Evolutionary conservation across 2,329 filamentous ascomycete genomes (phyloP).

Genomic region (Didymella pinodella): DNA sequence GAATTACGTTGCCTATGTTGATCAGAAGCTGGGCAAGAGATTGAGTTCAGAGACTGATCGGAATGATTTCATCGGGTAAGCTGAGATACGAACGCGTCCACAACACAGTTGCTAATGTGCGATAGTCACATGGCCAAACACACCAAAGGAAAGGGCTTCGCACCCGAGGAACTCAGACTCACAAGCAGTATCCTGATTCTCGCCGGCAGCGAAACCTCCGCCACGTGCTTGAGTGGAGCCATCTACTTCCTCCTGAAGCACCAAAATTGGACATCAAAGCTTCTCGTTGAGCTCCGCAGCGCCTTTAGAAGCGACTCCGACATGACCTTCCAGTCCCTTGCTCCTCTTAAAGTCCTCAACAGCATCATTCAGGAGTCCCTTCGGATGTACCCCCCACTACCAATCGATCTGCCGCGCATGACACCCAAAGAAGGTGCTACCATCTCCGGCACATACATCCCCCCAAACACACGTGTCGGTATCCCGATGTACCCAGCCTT

Average conservation of each 20-base stretch:
- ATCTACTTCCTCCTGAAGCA: conserved; percentile 37
- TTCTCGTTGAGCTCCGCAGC: conserved; percentile 34
- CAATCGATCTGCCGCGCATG: conserved; percentile 43
- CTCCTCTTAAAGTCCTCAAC: conserved; percentile 47
- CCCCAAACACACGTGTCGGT: conserved; percentile 31
- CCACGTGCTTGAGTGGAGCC: conserved; percentile 32
- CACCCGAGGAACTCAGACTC: background rate
- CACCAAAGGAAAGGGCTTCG: background rate
- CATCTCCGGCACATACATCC: conserved; percentile 40
- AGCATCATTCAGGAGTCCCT: conserved; percentile 57
- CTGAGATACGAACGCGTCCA: background rate
- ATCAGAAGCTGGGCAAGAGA: background rate
- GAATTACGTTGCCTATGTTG: background rate
- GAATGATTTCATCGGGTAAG: conserved; percentile 1
- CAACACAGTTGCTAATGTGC: background rate
- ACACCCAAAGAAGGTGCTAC: conserved; percentile 24
- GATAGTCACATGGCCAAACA: background rate
- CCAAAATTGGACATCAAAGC: conserved; percentile 22
- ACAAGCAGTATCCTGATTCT: conserved; percentile 29
- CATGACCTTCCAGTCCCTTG: conserved; percentile 12
- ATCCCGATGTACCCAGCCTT: conserved; percentile 42
- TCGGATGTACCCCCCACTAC: conserved; percentile 55
- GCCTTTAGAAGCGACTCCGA: conserved; percentile 28
- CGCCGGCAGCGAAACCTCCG: conserved; percentile 41
- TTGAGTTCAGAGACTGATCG: background rate